Evolutionary conservation across 331 rosid genomes (phyloP), one percentile per base, ranked within the genome.

Genomic region (Quercus tomentella): DNA sequence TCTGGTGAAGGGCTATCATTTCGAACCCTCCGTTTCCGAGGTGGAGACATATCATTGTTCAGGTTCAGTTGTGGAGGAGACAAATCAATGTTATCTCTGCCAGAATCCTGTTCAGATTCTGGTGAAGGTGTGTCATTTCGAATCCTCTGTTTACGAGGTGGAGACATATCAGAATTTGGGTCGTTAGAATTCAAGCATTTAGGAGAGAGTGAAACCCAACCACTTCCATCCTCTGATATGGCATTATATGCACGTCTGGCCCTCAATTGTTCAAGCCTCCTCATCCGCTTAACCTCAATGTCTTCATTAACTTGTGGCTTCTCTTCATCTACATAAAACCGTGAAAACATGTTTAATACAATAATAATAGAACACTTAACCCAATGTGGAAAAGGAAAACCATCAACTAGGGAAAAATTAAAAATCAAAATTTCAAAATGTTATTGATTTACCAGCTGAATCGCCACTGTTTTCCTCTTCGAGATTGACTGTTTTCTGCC

Each of bases 181-280:
- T 79, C 57, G 43, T 41, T 61, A 77, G 84, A 77, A 79, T 77
- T 77, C 1, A 17, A 75, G 15, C 45, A 18, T 18, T 86, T 76
- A 20, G 85, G 66, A 80, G 97, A 85, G 77, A 95, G 93, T 12
- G 94, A 57, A 85, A 95, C 84, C 97, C 99, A 95, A 85, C 99
- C 99, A 84, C 99, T 95, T 56, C 99, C 99, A 83, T 95, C 98
- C 78, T 92, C 98, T 1, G 94, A 90, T 78, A 95, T 88, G 63
- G 89, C 87, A 88, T 91, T 82, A 82, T 80, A 82, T 37, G 91
- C 82, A 56, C 92, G 99, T 15, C 82, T 87, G 12, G 96, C 97
- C 85, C 85, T 89, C 56, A 91, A 78, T 54, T 78, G 85, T 87
- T 95, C 97, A 67, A 91, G 97, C 87, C 97, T 87, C 81, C 83